A percentile compares a stretch with the other conserved stretches of the same genome.
Conservation (phyloP, 177 flowering plant genomes). For the Vitis hybrid region DNA sequence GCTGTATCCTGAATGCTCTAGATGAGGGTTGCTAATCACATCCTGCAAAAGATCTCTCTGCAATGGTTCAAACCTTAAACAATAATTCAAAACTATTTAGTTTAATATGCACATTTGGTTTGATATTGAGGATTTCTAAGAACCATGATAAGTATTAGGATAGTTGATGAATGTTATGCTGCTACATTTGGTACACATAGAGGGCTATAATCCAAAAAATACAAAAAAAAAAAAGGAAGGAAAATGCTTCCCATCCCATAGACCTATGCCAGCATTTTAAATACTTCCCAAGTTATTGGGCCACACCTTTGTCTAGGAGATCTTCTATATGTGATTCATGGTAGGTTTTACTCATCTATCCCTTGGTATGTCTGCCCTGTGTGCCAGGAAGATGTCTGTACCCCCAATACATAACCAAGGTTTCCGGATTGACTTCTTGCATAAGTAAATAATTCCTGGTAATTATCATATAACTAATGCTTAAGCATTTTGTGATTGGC, state of each 20-base stretch:
- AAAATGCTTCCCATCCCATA: too few species aligned
- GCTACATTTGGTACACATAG: too few species aligned
- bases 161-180: too few species aligned
- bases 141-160: too few species aligned
- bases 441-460: background rate
- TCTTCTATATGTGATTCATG: background rate
- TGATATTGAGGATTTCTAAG: background rate
- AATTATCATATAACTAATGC: background rate
- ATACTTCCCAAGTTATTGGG: background rate
- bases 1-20: slow-evolving; percentile 9
- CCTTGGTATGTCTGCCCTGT: background rate
- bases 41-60: slow-evolving; percentile 17
- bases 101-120: background rate
- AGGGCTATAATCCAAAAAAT: too few species aligned
- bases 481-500: background rate
- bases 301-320: background rate
- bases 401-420: background rate
- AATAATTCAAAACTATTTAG: background rate
- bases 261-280: background rate
- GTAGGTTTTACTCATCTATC: background rate
- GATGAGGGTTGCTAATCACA: slow-evolving; percentile 20
- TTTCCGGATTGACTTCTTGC: background rate
- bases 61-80: background rate
- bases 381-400: background rate
- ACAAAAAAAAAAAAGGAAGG: too few species aligned